Evolutionary conservation across 2,329 filamentous ascomycete genomes (phyloP), one percentile per base, ranked within the genome.

Genomic region (Aureobasidium sp.): DNA sequence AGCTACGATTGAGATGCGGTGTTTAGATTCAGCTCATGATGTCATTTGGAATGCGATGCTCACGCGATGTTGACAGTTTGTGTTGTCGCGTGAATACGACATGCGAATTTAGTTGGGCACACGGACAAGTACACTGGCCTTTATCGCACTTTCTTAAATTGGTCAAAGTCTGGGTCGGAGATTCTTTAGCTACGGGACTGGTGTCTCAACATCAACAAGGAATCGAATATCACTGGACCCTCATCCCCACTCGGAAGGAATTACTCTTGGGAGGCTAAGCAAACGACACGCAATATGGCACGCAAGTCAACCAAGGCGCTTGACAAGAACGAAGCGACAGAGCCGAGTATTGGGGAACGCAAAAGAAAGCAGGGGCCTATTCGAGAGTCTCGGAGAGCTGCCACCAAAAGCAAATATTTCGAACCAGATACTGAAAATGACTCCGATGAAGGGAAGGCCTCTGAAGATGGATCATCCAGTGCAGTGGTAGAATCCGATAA

Each of bases 321-420:
- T 29, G 57, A 60, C 42, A 8, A 37, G n/a, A 29, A 47, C 23
- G 32, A 60, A 59, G 55, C 42, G 42, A 47, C 10, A 2, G 13
- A 26, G 4, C 46, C 29, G 26, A 39, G n/a, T 6, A 36, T 20
- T 34, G 36, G 23, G 34, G 46, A 34, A 26, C 57, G 34, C 27
- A 60, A 60, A 51, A 36, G 57, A 34, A 42, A 60, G 27, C 44
- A 41, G 12, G 17, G 9, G 12, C 12, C 57, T 51, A 17, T 12
- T 17, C 27, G 42, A 34, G 20, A 10, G 2, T 2, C 46, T 26
- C 23, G 26, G 15, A 51, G 46, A 50, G 42, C 37, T 42, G 69
- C 77, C 6, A 80, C 74, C 64, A 80, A 77, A 68, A 82, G 80
- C 72, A 79, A 78, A 67, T 81, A 82, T 67, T 83, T 82, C 63